Conservation (phyloP, 495 filamentous ascomycete species). For the Penicillium coffeae region DNA sequence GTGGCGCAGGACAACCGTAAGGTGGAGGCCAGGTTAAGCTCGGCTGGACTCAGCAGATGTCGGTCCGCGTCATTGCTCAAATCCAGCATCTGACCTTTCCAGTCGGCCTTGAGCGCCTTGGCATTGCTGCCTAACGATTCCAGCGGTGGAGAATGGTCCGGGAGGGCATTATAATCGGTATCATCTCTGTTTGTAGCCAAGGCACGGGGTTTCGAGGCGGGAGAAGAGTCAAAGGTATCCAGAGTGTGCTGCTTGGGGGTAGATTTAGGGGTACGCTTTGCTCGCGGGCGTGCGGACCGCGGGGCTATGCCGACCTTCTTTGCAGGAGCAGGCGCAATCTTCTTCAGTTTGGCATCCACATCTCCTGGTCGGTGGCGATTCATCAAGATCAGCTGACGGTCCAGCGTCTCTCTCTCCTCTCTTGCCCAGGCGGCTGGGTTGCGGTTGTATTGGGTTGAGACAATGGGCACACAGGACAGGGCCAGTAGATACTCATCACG, state of each 20-base stretch:
- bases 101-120: constrained; percentile 75
- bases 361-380: constrained; percentile 32
- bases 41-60: constrained; percentile 72
- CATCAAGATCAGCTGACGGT: constrained; percentile 46
- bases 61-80: constrained; percentile 75
- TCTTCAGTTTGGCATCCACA: constrained; percentile 37
- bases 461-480: constrained; percentile 62
- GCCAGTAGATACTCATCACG: constrained; percentile 67
- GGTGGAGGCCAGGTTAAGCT: constrained; percentile 72
- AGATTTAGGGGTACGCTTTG: constrained; percentile 45
- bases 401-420: constrained; percentile 59
- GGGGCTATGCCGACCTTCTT: constrained; percentile 28
- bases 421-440: constrained; percentile 58
- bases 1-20: constrained; percentile 85
- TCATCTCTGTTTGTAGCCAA: constrained; percentile 70
- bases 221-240: constrained; percentile 41
- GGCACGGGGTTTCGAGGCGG: constrained; percentile 39
- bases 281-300: constrained; percentile 33
- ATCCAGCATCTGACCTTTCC: constrained; percentile 79
- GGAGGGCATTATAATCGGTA: constrained; percentile 75
- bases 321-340: constrained; percentile 45
- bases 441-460: constrained; percentile 54
- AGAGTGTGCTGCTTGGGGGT: constrained; percentile 46
- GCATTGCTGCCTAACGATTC: constrained; percentile 61
- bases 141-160: constrained; percentile 73